Evolutionary conservation across 805 yeast genomes (phyloP).

Genomic region (Sugiyamaella lignohabitans): DNA sequence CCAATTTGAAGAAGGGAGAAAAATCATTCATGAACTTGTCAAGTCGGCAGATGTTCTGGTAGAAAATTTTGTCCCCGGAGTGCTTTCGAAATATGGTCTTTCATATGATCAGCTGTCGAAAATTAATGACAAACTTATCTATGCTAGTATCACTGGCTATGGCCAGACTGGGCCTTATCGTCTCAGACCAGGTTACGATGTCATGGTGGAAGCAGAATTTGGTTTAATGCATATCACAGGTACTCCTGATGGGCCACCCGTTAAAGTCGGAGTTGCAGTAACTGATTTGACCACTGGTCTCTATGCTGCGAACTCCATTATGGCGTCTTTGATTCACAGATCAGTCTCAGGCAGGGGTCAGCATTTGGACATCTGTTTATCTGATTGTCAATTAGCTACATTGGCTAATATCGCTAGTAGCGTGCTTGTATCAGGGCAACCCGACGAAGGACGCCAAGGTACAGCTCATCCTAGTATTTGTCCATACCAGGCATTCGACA

Average conservation of each 20-base stretch:
- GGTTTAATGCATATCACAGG: slow-evolving; percentile 42
- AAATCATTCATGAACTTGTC: slow-evolving; percentile 28
- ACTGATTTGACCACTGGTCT: slow-evolving; percentile 39
- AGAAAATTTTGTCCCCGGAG: slow-evolving; percentile 37
- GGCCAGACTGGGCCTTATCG: slow-evolving; percentile 39
- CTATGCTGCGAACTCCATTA: slow-evolving; percentile 33
- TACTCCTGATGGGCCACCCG: slow-evolving; percentile 36
- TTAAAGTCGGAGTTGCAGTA: slow-evolving; percentile 40
- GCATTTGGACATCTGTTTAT: slow-evolving; percentile 33
- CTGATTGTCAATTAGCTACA: slow-evolving; percentile 38
- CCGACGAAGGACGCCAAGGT: slow-evolving; percentile 37
- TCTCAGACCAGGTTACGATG: slow-evolving; percentile 38
- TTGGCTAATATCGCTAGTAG: slow-evolving; percentile 37
- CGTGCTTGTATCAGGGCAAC: slow-evolving; percentile 34
- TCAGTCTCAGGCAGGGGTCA: slow-evolving; percentile 31
- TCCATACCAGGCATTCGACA: slow-evolving; percentile 38
- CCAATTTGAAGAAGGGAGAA: slow-evolving; percentile 30
- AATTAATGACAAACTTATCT: slow-evolving; percentile 30
- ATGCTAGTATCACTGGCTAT: slow-evolving; percentile 37
- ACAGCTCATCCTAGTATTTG: slow-evolving; percentile 38
- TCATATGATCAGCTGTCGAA: slow-evolving; percentile 27
- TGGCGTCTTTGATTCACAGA: slow-evolving; percentile 34
- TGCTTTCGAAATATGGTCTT: slow-evolving; percentile 33
- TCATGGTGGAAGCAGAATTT: slow-evolving; percentile 41
- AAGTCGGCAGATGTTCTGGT: slow-evolving; percentile 33